phyloP scores from a whole-genome alignment of 2,329 filamentous ascomycete species.

The Pseudogymnoascus sp. region DNA sequence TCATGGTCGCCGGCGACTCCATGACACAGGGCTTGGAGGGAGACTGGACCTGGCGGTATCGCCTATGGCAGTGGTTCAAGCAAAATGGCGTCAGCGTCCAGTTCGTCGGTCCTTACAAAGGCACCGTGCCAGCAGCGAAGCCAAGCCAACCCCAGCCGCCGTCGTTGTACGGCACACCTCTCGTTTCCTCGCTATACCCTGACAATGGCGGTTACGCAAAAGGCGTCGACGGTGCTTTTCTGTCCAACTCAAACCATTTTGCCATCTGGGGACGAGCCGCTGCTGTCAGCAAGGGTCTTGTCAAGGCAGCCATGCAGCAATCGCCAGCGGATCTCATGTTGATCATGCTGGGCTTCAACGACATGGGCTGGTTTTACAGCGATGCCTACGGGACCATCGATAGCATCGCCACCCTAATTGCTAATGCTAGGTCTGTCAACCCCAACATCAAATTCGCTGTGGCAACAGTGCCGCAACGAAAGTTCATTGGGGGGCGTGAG shows the following conservation, averaged over 20 bases:
- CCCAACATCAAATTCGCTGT: constrained; percentile 14
- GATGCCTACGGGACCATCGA: constrained; percentile 6
- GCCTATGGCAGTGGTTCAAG: constrained; percentile 33
- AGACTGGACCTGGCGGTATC: constrained; percentile 37
- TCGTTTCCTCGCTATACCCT: not conserved
- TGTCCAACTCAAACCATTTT: constrained; percentile 29
- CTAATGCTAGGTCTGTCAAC: constrained; percentile 13
- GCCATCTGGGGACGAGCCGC: constrained; percentile 30
- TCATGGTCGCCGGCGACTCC: constrained; percentile 33
- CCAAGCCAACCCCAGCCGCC: constrained; percentile 16
- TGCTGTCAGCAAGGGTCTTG: constrained; percentile 22
- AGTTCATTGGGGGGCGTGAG: constrained; percentile 12
- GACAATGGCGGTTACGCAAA: constrained; percentile 28
- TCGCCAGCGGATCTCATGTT: constrained; percentile 17
- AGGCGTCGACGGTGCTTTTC: constrained; percentile 23
- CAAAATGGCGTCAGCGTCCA: constrained; percentile 17
- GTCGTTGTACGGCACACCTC: not conserved
- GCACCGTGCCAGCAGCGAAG: constrained; percentile 23
- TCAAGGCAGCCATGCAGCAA: constrained; percentile 28
- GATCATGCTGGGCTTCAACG: constrained; percentile 18
- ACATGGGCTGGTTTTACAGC: constrained; percentile 16
- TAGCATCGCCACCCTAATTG: constrained; percentile 12
- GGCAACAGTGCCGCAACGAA: constrained; percentile 13
- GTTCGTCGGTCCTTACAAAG: constrained; percentile 33
- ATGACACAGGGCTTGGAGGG: constrained; percentile 34